These are phyloP conservation scores for Vicia sativa DNA, from an alignment of 306 rosid genomes.

Conservation along the genomic window DNA sequence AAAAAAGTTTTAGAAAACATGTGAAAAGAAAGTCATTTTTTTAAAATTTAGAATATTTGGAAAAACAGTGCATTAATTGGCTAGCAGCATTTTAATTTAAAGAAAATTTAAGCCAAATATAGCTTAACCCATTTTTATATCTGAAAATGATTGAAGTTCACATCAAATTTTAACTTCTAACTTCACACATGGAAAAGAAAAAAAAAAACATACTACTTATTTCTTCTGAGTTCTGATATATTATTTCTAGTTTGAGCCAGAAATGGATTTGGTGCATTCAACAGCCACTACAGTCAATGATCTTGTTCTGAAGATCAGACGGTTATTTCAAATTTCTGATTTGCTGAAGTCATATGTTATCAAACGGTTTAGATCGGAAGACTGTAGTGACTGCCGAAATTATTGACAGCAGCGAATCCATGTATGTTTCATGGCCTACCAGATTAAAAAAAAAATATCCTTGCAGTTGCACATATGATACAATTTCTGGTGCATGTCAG, in stretches of 20 bases:
- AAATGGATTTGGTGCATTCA: conserved; percentile 8
- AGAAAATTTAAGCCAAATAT: neutral
- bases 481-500: conserved; percentile 35
- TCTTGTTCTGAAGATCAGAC: neutral
- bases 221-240: conserved; percentile 17
- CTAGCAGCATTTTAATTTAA: neutral
- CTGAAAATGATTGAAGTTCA: neutral
- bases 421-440: neutral
- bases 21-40: neutral
- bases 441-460: conserved; percentile 19
- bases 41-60: neutral
- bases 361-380: neutral
- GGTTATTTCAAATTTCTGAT: neutral
- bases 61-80: neutral
- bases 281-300: neutral
- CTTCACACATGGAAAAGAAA: neutral
- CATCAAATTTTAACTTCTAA: neutral
- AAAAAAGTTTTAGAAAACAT: neutral
- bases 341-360: conserved; percentile 1
- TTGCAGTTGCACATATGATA: conserved; percentile 39
- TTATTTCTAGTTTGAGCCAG: conserved; percentile 35
- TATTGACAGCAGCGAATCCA: conserved; percentile 3
- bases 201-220: neutral
- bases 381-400: neutral
- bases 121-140: neutral